These are phyloP conservation scores for Beauveria bassiana DNA, from an alignment of 2,329 filamentous ascomycete species.

Conservation along the genomic window DNA sequence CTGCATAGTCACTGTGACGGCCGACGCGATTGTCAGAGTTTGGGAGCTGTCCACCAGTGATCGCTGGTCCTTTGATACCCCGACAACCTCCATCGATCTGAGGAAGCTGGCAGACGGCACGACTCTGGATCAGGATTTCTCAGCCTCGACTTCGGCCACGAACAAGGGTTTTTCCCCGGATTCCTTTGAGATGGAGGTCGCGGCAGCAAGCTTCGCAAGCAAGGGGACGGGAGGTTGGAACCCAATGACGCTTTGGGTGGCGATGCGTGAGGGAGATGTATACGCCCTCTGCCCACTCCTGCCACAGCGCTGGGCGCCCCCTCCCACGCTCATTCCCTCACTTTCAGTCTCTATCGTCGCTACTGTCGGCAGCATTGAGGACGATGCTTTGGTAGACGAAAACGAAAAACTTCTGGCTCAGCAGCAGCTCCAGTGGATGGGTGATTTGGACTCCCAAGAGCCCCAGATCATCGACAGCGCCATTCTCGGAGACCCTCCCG, in stretches of 20 bases:
- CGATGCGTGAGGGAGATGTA: slow-evolving; percentile 89
- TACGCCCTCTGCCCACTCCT: slow-evolving; percentile 90
- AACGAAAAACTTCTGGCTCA: slow-evolving; percentile 50
- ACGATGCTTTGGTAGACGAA: slow-evolving; percentile 46
- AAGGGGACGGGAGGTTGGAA: slow-evolving; percentile 76
- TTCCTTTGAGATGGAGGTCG: slow-evolving; percentile 87
- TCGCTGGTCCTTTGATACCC: slow-evolving; percentile 78
- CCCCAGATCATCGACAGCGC: slow-evolving; percentile 45
- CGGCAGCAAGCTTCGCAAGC: slow-evolving; percentile 71
- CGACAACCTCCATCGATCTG: slow-evolving; percentile 77
- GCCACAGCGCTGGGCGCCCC: slow-evolving; percentile 76
- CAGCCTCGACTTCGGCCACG: slow-evolving; percentile 63
- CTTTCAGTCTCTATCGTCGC: slow-evolving; percentile 76
- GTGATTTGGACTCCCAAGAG: slow-evolving; percentile 56
- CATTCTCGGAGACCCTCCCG: slow-evolving; percentile 35
- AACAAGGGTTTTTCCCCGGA: slow-evolving; percentile 84
- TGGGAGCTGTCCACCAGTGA: slow-evolving; percentile 86
- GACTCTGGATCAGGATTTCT: slow-evolving; percentile 74
- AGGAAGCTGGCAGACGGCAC: slow-evolving; percentile 82
- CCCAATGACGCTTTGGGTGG: slow-evolving; percentile 91
- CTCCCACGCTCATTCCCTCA: slow-evolving; percentile 69
- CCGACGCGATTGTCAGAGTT: slow-evolving; percentile 77
- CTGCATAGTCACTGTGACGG: slow-evolving; percentile 80
- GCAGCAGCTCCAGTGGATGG: slow-evolving; percentile 62
- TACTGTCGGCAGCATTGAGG: slow-evolving; percentile 56